A percentile compares a stretch with the other conserved stretches of the same genome.
Evolutionary conservation across 441 rosid genomes (phyloP).

Genomic region (Omphalea diandra): DNA sequence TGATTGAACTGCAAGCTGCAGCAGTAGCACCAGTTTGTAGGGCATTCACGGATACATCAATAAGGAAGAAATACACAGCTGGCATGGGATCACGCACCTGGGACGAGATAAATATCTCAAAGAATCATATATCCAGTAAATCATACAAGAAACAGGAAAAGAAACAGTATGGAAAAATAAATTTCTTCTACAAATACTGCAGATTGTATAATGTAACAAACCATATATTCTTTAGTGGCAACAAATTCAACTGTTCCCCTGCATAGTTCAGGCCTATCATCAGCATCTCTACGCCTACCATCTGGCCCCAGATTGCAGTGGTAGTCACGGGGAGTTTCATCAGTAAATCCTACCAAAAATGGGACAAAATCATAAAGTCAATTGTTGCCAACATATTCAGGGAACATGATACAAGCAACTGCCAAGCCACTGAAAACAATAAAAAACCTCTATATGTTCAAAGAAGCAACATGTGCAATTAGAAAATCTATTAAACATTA

Average conservation of each 20-base stretch:
- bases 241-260: conserved; percentile 94
- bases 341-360: conserved; percentile 67
- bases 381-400: conserved; percentile 20
- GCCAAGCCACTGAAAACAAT: not conserved
- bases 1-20: conserved; percentile 91
- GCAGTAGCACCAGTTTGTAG: conserved; percentile 95
- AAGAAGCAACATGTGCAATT: not conserved
- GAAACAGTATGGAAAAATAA: not conserved
- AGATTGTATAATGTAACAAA: conserved; percentile 35
- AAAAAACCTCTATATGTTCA: conserved; percentile 9
- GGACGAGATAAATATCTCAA: conserved; percentile 19
- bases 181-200: not conserved
- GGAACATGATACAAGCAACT: conserved; percentile 1
- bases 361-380: conserved; percentile 14
- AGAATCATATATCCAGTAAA: conserved; percentile 9
- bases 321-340: conserved; percentile 91
- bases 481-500: not conserved
- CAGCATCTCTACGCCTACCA: conserved; percentile 97
- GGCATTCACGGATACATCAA: conserved; percentile 94
- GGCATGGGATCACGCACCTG: conserved; percentile 99
- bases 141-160: not conserved
- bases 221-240: conserved; percentile 91
- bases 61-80: conserved; percentile 81
- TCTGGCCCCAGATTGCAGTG: conserved; percentile 97
- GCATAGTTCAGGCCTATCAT: conserved; percentile 96